A percentile compares a stretch with the other conserved stretches of the same genome.
phyloP scores from a whole-genome alignment of 2,329 filamentous ascomycete genomes.

The Nannizzia gypsea region DNA sequence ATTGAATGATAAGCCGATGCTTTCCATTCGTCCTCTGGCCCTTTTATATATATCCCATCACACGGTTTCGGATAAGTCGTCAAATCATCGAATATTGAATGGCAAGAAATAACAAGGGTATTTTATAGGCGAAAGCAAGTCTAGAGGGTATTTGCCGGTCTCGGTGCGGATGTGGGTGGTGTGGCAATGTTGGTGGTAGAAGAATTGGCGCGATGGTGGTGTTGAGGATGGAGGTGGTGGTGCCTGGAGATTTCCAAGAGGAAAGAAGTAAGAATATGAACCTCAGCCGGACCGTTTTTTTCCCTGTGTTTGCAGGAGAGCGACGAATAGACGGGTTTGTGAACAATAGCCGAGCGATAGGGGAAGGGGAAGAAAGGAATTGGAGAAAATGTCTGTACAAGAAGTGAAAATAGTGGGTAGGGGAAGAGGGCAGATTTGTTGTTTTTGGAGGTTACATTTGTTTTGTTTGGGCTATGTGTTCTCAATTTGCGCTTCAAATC shows the following conservation, averaged over 20 bases:
- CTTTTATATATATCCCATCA: slow-evolving; percentile 2
- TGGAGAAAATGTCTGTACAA: background rate
- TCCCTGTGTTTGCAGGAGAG: background rate
- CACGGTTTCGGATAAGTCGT: slow-evolving; percentile 3
- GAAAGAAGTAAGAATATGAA: slow-evolving; percentile 6
- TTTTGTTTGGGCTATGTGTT: background rate
- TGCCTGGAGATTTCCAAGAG: slow-evolving; percentile 3
- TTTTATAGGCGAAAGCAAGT: slow-evolving; percentile 1
- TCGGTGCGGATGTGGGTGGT: slow-evolving; percentile 2
- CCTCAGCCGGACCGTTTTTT: slow-evolving; percentile 2
- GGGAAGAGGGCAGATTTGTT: background rate
- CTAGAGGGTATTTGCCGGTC: slow-evolving; percentile 1
- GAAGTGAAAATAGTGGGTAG: background rate
- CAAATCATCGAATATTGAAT: slow-evolving; percentile 1
- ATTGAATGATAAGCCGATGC: background rate
- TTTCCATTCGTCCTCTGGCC: background rate
- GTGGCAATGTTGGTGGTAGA: background rate
- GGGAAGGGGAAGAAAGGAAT: background rate
- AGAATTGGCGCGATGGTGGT: background rate
- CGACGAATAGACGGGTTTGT: background rate
- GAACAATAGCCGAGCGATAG: background rate
- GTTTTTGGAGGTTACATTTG: background rate
- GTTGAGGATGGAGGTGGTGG: background rate
- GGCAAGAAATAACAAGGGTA: slow-evolving; percentile 1
- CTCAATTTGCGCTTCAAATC: slow-evolving; percentile 1